phyloP scores from a whole-genome alignment of 2,329 filamentous ascomycete genomes.

The Lachnellula subtilissima region DNA sequence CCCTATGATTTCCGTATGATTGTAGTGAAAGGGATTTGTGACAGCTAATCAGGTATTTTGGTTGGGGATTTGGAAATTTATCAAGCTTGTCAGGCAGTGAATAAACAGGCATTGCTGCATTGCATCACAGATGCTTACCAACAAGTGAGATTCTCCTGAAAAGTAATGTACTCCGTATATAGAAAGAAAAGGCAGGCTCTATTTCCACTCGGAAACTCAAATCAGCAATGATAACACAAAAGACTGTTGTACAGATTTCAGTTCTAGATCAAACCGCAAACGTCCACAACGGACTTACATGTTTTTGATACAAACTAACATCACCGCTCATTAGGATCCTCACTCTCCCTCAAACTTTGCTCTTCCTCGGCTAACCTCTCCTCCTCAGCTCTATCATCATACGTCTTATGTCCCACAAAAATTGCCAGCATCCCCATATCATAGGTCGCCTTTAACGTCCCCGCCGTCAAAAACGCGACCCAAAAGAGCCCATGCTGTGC shows the following conservation, averaged over 20 bases:
- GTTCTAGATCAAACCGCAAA: not conserved
- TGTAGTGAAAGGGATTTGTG: no score
- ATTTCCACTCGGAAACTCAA: not conserved
- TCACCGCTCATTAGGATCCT: conserved; percentile 14
- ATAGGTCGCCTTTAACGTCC: conserved; percentile 56
- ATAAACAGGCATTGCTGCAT: not conserved
- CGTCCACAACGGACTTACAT: not conserved
- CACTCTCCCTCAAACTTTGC: conserved; percentile 16
- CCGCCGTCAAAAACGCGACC: conserved; percentile 59
- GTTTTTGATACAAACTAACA: not conserved
- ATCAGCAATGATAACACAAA: no score
- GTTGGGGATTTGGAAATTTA: no score
- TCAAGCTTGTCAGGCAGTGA: no score
- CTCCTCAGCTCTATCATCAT: conserved; percentile 25
- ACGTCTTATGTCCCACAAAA: conserved; percentile 36
- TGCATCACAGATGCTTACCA: not conserved
- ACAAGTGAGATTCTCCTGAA: not conserved
- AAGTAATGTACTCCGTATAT: not conserved
- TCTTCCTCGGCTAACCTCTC: conserved; percentile 16
- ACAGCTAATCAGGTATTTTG: no score
- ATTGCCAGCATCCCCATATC: conserved; percentile 53
- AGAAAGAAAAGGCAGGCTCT: not conserved
- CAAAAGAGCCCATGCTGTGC: conserved; percentile 53
- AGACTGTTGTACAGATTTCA: not conserved
- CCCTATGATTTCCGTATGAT: no score